Base-by-base conservation (phyloP, 768 basidiomycete species). In the Cyclocybe cylindracea region DNA sequence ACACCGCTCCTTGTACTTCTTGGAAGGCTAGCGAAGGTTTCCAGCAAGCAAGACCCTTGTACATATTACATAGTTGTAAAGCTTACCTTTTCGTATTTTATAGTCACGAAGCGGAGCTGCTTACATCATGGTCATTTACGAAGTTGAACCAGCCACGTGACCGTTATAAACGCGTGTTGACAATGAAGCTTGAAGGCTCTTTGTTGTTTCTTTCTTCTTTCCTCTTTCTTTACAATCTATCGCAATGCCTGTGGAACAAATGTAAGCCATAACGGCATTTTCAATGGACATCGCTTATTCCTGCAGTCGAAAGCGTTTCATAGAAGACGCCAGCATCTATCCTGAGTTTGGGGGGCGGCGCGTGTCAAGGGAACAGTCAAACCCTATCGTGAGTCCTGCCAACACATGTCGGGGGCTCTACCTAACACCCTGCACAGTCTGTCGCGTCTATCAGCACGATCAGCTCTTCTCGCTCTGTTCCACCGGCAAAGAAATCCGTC, bases 201-300 rank as follows among this genome's bases (percentile, higher is more conserved):
- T 44, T 58, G 36, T 54, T 44, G 29, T 50, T 33, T 9, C 34
- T 36, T 33, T 32, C 44, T 45, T 45, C 47, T 34, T 31, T 37
- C 43, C 45, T 40, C 38, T 42, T 44, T 32, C 38, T 37, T 14
- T 35, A 7, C 13, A 36, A 38, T n/a, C 44, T 11, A 36, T 29
- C 35, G 59, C 41, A 41, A 70, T 69, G 67, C 67, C 70, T n/a
- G 48, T 71, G 40, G 73, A 74, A 61, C 58, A 69, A 24, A 57
- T 74, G 73, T 72, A 57, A 50, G 64, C 47, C 18, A 36, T 2
- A 10, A 10, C 4, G 10, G 5, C 31, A 33, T 16, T 7, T 49
- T 10, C 2, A 13, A 34, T 39, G 7, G 19, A 16, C 2, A n/a
- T 41, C 39, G 24, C 39, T n/a, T 37, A 18, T 7, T 13, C 13